Evolutionary conservation across 768 basidiomycete species (phyloP).

Genomic region (Coprinopsis strossmayeri): DNA sequence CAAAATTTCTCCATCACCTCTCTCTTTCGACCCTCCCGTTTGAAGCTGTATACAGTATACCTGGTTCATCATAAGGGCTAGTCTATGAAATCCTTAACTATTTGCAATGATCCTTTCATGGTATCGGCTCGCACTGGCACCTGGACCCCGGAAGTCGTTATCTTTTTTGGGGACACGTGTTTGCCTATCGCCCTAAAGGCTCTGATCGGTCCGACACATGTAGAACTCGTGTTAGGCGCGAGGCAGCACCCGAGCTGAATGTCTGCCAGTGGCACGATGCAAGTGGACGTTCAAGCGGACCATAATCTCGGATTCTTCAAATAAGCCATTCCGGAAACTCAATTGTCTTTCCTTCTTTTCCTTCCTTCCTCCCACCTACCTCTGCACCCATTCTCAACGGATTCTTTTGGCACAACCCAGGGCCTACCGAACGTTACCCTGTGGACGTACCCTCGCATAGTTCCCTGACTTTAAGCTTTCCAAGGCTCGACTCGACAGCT

Average conservation of each 20-base stretch:
- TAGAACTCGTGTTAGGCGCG: slow-evolving; percentile 1
- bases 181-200: slow-evolving; percentile 1
- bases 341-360: background rate
- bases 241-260: background rate
- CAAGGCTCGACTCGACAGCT: background rate
- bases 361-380: background rate
- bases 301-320: slow-evolving; percentile 1
- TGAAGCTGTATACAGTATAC: no score
- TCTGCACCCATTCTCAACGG: background rate
- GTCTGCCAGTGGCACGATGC: no score
- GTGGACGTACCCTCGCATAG: background rate
- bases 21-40: no score
- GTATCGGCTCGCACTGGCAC: no score
- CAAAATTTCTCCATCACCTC: no score
- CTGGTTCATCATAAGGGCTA: no score
- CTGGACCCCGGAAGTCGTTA: no score
- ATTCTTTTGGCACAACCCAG: background rate
- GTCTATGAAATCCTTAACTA: no score
- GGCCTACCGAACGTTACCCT: background rate
- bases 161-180: slow-evolving; percentile 6
- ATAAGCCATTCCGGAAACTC: background rate
- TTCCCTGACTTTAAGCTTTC: background rate
- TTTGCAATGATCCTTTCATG: no score
- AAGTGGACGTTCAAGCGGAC: background rate
- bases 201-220: background rate